These are phyloP conservation scores for Epichloe elymi DNA, from an alignment of 2,329 filamentous ascomycete genomes.

Conservation along the genomic window DNA sequence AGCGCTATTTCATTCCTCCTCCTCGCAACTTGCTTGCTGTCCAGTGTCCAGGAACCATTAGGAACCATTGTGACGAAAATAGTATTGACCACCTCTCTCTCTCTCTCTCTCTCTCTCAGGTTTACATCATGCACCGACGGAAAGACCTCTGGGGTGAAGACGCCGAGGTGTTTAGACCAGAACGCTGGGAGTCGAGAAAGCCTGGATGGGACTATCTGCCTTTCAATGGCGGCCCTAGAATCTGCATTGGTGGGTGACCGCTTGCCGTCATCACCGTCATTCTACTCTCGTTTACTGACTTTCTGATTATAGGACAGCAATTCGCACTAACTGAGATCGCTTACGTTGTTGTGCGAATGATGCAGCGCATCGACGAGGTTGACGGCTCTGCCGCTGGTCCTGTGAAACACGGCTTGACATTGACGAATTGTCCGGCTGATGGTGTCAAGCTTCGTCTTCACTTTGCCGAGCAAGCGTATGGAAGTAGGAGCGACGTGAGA, in stretches of 20 bases:
- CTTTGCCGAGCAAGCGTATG: constrained; percentile 5
- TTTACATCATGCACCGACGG: constrained; percentile 26
- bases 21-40: too few species aligned
- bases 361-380: constrained; percentile 8
- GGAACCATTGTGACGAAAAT: too few species aligned
- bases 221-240: constrained; percentile 33
- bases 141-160: constrained; percentile 25
- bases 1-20: too few species aligned
- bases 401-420: constrained; percentile 9
- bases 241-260: constrained; percentile 18
- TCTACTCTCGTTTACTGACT: too few species aligned
- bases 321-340: constrained; percentile 13
- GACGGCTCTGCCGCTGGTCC: constrained; percentile 10
- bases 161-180: constrained; percentile 26
- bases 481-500: too few species aligned
- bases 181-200: constrained; percentile 24
- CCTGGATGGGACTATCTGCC: constrained; percentile 30
- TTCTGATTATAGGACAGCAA: constrained; percentile 4
- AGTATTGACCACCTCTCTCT: too few species aligned
- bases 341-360: constrained; percentile 12
- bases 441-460: constrained; percentile 11
- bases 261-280: too few species aligned
- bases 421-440: constrained; percentile 11
- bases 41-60: too few species aligned
- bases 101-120: too few species aligned